Base-by-base conservation (phyloP, 352 stramenopile genomes). In the Globisporangium okanoganense region DNA sequence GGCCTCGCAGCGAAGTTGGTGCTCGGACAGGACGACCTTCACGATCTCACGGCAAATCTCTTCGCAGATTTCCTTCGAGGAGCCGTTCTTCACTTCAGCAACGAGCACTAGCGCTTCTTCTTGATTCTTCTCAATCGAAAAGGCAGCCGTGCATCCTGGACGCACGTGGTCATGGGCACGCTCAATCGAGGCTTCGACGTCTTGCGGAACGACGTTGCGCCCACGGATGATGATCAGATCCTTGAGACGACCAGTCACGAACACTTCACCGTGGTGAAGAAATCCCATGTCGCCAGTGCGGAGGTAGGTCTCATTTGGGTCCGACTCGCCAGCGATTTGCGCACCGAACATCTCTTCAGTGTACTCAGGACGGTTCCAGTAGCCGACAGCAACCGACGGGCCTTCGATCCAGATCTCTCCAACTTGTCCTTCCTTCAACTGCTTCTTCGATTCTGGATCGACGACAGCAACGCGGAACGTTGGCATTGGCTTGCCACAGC, bases 331-430 rank as follows among this genome's bases (percentile, higher is more conserved):
- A 6, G 67, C 66, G n/a, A 92, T 31, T 18, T 72, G 61, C 5
- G 81, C 82, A 18, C 61, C 61, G 63, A 92, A 94, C 78, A 85
- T 82, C 56, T 92, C 72, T 43, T 86, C 64, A 2, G 82, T 90
- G 64, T 87, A 82, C 8, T 92, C 73, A 0, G 76, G 62, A 22
- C 74, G 79, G 58, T 90, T 83, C 76, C 78, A 94, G 65, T 94
- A 94, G 12, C 85, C 85, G 20, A 78, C 36, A 2, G 81, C 72
- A 10, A 92, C 81, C 5, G 80, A 90, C 7, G 79, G 76, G n/a
- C 90, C 94, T 47, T 87, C 69, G 7, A 98, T 77, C 94, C 94
- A 99, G 41, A 99, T 88, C 65, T 99, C 96, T 50, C 96, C 96
- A 2, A 93, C 75, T 27, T 85, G 67, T 29, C 76, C 58, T 25